phyloP scores from a whole-genome alignment of 768 basidiomycete genomes.

The Butyriboletus loyo region DNA sequence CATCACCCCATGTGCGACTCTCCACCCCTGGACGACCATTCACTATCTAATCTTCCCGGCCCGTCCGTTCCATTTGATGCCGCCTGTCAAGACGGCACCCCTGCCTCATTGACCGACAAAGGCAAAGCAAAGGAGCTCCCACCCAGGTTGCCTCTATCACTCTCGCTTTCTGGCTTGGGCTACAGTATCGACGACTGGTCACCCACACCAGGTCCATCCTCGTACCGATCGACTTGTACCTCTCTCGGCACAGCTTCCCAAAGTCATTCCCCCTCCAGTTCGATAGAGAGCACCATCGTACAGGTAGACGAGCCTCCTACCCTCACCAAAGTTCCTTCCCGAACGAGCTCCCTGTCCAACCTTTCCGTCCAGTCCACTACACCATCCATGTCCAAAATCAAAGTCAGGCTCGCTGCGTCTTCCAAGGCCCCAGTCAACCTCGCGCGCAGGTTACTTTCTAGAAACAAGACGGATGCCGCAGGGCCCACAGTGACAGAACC shows the following conservation, averaged over 20 bases:
- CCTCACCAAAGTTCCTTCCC: conserved; percentile 37
- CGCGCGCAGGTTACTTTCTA: conserved; percentile 54
- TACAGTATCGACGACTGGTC: conserved; percentile 41
- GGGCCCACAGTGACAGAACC: conserved; percentile 9
- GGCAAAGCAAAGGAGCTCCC: conserved; percentile 53
- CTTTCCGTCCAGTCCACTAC: conserved; percentile 46
- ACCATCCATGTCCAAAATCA: conserved; percentile 47
- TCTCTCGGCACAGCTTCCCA: conserved; percentile 38
- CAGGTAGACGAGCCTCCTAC: conserved; percentile 12
- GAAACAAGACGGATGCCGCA: conserved; percentile 32
- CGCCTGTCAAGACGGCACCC: conserved; percentile 5
- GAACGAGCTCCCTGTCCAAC: conserved; percentile 56
- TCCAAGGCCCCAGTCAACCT: conserved; percentile 46
- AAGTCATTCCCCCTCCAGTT: conserved; percentile 10
- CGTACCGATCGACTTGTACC: conserved; percentile 33
- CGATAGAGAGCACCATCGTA: conserved; percentile 9
- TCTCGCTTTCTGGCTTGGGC: conserved; percentile 52
- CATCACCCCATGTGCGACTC: conserved; percentile 2
- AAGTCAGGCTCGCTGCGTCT: conserved; percentile 42
- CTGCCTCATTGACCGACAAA: conserved; percentile 41
- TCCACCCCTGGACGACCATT: conserved; percentile 1
- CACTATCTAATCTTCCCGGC: conserved; percentile 28
- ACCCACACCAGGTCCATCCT: conserved; percentile 32
- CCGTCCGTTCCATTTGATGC: conserved; percentile 13
- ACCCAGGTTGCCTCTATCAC: conserved; percentile 61